Conservation (phyloP, 2,329 filamentous ascomycete species). For the Fusarium napiforme region DNA sequence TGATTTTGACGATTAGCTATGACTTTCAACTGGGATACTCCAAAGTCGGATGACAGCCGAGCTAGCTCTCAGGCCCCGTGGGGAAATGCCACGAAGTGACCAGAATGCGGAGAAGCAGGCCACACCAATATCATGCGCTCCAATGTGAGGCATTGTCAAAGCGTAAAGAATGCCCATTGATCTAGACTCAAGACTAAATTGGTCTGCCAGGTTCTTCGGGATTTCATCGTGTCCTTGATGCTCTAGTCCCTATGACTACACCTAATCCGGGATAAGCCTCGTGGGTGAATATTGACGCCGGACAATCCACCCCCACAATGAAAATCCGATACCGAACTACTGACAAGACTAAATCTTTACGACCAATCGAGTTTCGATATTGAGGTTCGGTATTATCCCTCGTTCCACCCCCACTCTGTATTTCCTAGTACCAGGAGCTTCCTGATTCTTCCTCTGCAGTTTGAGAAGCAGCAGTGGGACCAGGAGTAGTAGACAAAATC, state of each 20-base stretch:
- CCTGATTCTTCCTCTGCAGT: neutral
- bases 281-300: rapidly evolving
- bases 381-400: rapidly evolving
- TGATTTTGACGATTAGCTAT: rapidly evolving
- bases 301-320: neutral
- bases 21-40: rapidly evolving
- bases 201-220: neutral
- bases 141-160: neutral
- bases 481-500: neutral
- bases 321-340: neutral
- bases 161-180: neutral
- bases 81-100: neutral
- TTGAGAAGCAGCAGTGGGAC: neutral
- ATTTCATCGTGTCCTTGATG: neutral
- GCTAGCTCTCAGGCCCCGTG: neutral
- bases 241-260: neutral
- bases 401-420: neutral
- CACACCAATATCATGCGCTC: neutral
- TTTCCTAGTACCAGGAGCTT: neutral
- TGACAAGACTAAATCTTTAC: neutral
- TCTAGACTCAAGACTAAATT: neutral
- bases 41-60: neutral
- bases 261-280: neutral
- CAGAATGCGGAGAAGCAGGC: neutral
- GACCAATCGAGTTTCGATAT: neutral